Percentiles rank a stretch among this genome's conserved stretches.
Evolutionary conservation across 257 asterid species (phyloP).

Genomic region (Dorcoceras hygrometricum): DNA sequence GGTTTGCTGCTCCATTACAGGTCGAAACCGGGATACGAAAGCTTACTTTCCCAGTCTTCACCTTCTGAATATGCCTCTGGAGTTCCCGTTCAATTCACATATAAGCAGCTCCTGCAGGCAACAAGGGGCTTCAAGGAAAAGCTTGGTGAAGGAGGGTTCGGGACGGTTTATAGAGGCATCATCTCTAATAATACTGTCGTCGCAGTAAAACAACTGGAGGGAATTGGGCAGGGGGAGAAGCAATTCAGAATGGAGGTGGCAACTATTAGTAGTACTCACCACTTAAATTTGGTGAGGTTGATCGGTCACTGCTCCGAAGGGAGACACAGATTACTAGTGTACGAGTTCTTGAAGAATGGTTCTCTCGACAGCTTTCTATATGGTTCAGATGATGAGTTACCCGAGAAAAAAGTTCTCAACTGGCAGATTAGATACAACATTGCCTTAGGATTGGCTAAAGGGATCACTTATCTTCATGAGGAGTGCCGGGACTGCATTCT

Average conservation of each 20-base stretch:
- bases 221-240: conserved; percentile 42
- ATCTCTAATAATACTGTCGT: conserved; percentile 30
- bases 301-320: conserved; percentile 46
- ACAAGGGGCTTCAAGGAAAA: not conserved
- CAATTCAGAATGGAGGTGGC: conserved; percentile 53
- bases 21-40: conserved; percentile 43
- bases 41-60: conserved; percentile 43
- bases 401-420: conserved; percentile 18
- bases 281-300: conserved; percentile 48
- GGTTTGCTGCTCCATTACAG: conserved; percentile 41
- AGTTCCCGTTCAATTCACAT: not conserved
- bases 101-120: not conserved
- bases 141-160: not conserved
- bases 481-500: conserved; percentile 45
- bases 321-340: conserved; percentile 40
- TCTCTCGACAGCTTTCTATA: conserved; percentile 39
- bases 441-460: conserved; percentile 45
- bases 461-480: conserved; percentile 47
- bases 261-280: conserved; percentile 48
- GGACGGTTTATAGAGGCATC: not conserved
- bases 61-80: conserved; percentile 58
- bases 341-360: conserved; percentile 53
- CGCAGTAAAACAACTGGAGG: conserved; percentile 51
- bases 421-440: conserved; percentile 39
- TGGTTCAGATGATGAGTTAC: not conserved